Percentiles rank a stretch among this genome's conserved stretches.
phyloP scores from a whole-genome alignment of 2,329 filamentous ascomycete species.

The Exophiala phaeomuriformis region DNA sequence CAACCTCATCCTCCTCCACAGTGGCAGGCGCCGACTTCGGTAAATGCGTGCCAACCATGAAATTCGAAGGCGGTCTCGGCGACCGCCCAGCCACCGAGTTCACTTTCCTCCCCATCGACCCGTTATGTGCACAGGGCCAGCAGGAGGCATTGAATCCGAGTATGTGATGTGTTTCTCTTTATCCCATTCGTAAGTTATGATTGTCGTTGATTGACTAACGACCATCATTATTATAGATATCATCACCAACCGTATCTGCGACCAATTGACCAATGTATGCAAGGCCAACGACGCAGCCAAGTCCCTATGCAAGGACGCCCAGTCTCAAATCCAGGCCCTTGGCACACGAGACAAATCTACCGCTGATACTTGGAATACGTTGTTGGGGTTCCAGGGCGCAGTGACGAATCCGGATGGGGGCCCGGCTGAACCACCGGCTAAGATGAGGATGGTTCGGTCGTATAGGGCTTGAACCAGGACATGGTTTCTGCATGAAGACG shows the following conservation, averaged over 20 bases:
- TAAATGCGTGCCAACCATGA: slow-evolving; percentile 45
- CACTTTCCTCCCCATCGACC: slow-evolving; percentile 62
- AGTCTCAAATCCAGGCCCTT: slow-evolving; percentile 46
- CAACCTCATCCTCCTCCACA: no score
- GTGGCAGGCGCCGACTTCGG: slow-evolving; percentile 43
- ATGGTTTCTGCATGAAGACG: no score
- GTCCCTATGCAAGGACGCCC: slow-evolving; percentile 46
- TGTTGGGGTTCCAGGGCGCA: slow-evolving; percentile 32
- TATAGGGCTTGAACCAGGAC: background rate
- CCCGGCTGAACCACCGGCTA: slow-evolving; percentile 14
- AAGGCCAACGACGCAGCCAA: slow-evolving; percentile 55
- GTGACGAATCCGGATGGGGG: slow-evolving; percentile 22
- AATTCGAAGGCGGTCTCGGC: slow-evolving; percentile 50
- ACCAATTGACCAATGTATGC: slow-evolving; percentile 62
- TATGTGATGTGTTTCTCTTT: slow-evolving; percentile 35
- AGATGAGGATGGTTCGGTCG: slow-evolving; percentile 13
- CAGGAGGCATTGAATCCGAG: slow-evolving; percentile 58
- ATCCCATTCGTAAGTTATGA: background rate
- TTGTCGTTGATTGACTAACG: background rate
- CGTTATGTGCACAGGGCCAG: slow-evolving; percentile 54
- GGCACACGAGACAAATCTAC: slow-evolving; percentile 37
- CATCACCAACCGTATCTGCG: slow-evolving; percentile 65
- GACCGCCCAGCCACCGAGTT: slow-evolving; percentile 51
- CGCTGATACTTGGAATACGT: slow-evolving; percentile 38
- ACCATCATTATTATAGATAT: slow-evolving; percentile 42